Evolutionary conservation across 2,329 filamentous ascomycete genomes (phyloP).

Genomic region (Colletotrichum sp.): DNA sequence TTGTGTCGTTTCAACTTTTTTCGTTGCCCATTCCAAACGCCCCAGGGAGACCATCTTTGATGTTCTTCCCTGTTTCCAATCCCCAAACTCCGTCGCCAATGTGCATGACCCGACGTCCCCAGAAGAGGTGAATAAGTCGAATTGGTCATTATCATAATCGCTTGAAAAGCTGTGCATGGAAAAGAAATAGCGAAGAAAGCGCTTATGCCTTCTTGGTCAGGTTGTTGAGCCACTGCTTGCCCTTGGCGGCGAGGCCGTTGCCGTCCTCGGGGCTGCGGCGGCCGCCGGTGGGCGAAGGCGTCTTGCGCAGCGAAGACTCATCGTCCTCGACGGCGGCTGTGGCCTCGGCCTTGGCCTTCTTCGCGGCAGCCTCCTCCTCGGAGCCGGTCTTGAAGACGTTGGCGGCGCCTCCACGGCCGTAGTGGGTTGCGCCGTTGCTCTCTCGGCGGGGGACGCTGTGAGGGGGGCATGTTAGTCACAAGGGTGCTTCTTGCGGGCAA

Average conservation of each 20-base stretch:
- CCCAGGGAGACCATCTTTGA: not conserved
- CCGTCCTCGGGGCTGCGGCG: conserved; percentile 20
- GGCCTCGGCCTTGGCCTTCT: conserved; percentile 27
- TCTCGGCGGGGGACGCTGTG: conserved; percentile 58
- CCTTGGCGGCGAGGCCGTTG: conserved; percentile 43
- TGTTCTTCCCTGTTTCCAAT: not conserved
- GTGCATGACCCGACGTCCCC: not conserved
- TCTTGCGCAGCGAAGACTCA: conserved; percentile 23
- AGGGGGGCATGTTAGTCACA: conserved; percentile 15
- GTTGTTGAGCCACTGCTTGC: conserved; percentile 54
- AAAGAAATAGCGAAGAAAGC: not conserved
- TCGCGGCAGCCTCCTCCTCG: conserved; percentile 41
- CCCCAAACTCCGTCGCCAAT: not conserved
- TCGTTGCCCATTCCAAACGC: not conserved
- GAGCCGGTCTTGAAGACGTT: conserved; percentile 64
- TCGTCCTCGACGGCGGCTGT: conserved; percentile 37
- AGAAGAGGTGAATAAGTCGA: not conserved
- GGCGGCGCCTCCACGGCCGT: conserved; percentile 77
- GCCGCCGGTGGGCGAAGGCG: not conserved
- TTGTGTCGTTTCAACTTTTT: conserved; percentile 13
- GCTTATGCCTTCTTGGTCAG: conserved; percentile 52
- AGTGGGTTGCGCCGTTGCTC: conserved; percentile 65
- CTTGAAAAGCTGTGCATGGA: not conserved
- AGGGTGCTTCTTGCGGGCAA: not conserved
- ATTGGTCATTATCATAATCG: not conserved